These are phyloP conservation scores for Saccharomyces hybrid DNA, from an alignment of 1,139 yeast genomes.

Conservation along the genomic window DNA sequence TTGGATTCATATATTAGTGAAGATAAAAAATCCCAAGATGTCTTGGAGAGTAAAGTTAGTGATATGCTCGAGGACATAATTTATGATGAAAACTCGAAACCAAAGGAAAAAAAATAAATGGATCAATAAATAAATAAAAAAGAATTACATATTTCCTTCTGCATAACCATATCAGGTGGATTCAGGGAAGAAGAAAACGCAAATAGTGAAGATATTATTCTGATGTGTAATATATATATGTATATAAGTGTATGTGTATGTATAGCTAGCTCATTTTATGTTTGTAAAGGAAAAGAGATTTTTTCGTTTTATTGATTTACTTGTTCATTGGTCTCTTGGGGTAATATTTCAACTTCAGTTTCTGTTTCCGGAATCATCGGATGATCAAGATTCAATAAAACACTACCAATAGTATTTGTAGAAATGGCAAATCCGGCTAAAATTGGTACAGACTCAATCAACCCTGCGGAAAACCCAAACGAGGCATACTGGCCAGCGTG, in stretches of 20 bases:
- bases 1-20: slow-evolving; percentile 45
- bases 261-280: neutral
- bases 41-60: slow-evolving; percentile 25
- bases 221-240: neutral
- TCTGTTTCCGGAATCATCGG: neutral
- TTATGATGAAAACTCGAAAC: slow-evolving; percentile 18
- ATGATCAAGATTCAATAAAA: slow-evolving; percentile 23
- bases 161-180: neutral
- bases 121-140: neutral
- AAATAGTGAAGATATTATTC: neutral
- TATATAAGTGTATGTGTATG: neutral
- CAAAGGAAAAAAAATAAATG: neutral
- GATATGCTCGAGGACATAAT: slow-evolving; percentile 29
- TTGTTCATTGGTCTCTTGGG: neutral
- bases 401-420: slow-evolving; percentile 25
- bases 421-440: slow-evolving; percentile 25
- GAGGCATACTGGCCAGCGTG: slow-evolving; percentile 27
- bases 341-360: neutral
- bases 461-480: slow-evolving; percentile 26
- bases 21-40: slow-evolving; percentile 24
- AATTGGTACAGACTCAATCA: slow-evolving; percentile 26
- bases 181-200: too few species aligned
- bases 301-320: neutral
- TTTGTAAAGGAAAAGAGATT: neutral
- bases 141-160: neutral